Base-by-base conservation (phyloP, 177 flowering plant species). In the Vitis hybrid region DNA sequence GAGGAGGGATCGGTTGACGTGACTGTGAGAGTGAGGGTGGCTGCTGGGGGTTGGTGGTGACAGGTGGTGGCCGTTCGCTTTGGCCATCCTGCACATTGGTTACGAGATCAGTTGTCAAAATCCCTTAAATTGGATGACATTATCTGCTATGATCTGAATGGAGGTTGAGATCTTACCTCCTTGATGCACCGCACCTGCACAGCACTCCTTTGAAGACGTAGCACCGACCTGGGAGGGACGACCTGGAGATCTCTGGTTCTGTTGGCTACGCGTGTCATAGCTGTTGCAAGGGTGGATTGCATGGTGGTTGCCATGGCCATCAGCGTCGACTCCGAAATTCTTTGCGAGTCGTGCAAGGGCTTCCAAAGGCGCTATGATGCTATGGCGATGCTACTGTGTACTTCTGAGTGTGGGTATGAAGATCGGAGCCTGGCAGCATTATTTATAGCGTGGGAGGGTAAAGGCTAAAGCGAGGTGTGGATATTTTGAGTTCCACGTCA, bases 271-370 rank as follows among this genome's bases (percentile, higher is more conserved):
- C 72, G 6, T 3, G 71, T 55, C n/a, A 66, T 26, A 7, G 80
- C 69, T 62, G 12, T 74, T 1, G 74, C 68, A 0, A 80, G 34
- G 64, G 74, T 65, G 18, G 77, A 72, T 61, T 80, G 82, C 69
- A 75, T 68, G 13, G 70, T 13, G n/a, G 59, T 52, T 45, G 81
- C 56, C 0, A 68, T 21, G 15, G 82, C 82, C 82, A 82, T 81
- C 18, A 5, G 1, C 45, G 7, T 7, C 45, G 45, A 40, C 9
- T 40, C 45, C 45, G 45, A 40, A 40, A 4, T 40, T 40, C 45
- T 40, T 40, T 1, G 45, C 6, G 45, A 40, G 45, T 40, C 45
- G 45, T 7, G 45, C 8, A 40, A 26, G 30, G 30, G 30, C 30
- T 26, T 26, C 30, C 30, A 5, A 40, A 6, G 45, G 7, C 45